These are phyloP conservation scores for Glycine latifolia DNA, from an alignment of 306 rosid species.

Conservation along the genomic window DNA sequence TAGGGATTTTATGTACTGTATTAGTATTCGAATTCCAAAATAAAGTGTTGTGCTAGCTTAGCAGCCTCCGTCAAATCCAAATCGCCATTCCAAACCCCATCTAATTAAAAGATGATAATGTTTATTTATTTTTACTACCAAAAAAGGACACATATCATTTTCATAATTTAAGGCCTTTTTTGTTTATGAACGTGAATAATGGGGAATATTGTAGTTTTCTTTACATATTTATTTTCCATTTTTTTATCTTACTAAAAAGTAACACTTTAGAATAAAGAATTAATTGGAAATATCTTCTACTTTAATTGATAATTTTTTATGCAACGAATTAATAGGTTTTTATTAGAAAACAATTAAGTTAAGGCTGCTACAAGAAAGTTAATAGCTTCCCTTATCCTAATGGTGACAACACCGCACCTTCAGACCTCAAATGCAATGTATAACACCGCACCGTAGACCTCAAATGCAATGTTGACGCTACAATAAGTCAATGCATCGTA, in stretches of 20 bases:
- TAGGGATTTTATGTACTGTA: no score
- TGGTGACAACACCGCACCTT: no score
- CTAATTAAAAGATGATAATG: background rate
- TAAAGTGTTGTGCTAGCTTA: conserved; percentile 12
- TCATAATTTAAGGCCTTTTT: background rate
- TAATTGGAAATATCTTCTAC: background rate
- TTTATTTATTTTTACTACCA: background rate
- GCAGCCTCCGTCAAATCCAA: conserved; percentile 37
- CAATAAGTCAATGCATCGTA: no score
- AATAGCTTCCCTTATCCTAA: background rate
- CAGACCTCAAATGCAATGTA: no score
- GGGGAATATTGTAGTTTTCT: background rate
- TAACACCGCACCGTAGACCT: no score
- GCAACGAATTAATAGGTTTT: background rate
- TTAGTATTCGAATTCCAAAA: background rate
- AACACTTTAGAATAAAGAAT: no score
- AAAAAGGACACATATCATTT: background rate
- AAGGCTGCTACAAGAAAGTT: background rate
- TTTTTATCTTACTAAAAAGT: background rate
- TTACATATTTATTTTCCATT: background rate
- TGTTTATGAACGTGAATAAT: background rate
- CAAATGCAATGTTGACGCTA: no score
- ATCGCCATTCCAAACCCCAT: conserved; percentile 7
- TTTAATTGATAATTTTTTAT: background rate
- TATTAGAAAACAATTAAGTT: background rate